A percentile compares a stretch with the other conserved stretches of the same genome.
These are phyloP conservation scores for Aquilaria agallochum DNA, from an alignment of 441 rosid species.

Conservation along the genomic window DNA sequence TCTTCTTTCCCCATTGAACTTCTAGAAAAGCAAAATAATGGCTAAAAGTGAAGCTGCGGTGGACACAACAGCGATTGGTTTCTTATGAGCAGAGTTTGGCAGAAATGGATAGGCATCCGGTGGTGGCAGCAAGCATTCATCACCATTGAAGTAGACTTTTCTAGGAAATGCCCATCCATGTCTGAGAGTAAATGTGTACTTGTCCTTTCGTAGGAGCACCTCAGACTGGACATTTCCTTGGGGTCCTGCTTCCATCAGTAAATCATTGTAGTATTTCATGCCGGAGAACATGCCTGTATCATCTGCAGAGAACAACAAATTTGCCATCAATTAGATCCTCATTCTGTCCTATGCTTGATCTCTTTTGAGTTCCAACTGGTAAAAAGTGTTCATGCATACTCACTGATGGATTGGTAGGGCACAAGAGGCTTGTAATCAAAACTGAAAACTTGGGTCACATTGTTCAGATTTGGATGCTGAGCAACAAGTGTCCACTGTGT, in stretches of 20 bases:
- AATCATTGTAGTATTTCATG: conserved; percentile 64
- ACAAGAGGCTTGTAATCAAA: conserved; percentile 82
- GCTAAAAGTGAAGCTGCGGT: conserved; percentile 33
- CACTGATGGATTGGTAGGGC: conserved; percentile 78
- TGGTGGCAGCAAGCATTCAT: conserved; percentile 68
- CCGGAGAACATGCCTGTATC: conserved; percentile 79
- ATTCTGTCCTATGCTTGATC: neutral
- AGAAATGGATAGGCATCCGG: conserved; percentile 67
- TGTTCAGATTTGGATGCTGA: conserved; percentile 90
- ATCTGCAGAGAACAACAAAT: conserved; percentile 34
- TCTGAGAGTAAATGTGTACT: conserved; percentile 59
- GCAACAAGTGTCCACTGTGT: conserved; percentile 86
- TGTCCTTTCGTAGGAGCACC: conserved; percentile 60
- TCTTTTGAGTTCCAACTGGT: neutral
- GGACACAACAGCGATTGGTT: conserved; percentile 22
- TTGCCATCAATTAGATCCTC: neutral
- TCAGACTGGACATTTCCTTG: conserved; percentile 78
- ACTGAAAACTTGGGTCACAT: conserved; percentile 85
- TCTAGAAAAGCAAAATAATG: conserved; percentile 21
- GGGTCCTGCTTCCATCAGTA: conserved; percentile 74
- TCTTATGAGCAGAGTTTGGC: conserved; percentile 38
- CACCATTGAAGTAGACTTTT: conserved; percentile 76
- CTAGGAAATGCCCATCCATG: conserved; percentile 89
- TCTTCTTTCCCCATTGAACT: conserved; percentile 8
- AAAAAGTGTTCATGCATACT: conserved; percentile 19